Conservation (phyloP, 1,284 basidiomycete genomes). For the Malassezia arunalokei region DNA sequence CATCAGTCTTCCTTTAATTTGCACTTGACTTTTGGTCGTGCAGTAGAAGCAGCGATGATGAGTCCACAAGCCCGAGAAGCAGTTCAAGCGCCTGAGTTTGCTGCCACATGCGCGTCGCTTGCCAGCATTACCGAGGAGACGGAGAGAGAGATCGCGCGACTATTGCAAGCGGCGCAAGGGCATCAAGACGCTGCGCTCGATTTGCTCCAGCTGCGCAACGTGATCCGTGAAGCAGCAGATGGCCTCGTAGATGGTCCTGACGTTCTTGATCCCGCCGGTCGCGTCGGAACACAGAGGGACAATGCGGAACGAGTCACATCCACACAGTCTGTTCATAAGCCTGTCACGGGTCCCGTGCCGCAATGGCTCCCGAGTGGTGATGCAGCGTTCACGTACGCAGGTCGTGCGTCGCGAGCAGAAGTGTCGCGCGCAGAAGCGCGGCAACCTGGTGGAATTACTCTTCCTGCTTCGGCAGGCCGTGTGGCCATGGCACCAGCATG, state of each 20-base stretch:
- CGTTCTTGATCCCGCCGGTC: constrained; percentile 29
- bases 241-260: constrained; percentile 18
- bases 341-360: neutral
- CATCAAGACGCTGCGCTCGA: constrained; percentile 36
- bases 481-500: constrained; percentile 9
- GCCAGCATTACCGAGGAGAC: constrained; percentile 17
- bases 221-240: constrained; percentile 19
- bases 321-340: constrained; percentile 1
- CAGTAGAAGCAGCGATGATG: constrained; percentile 21
- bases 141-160: constrained; percentile 12
- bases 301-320: neutral
- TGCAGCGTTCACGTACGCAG: constrained; percentile 1
- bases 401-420: constrained; percentile 1
- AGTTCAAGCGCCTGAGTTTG: constrained; percentile 20
- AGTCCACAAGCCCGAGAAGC: constrained; percentile 19
- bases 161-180: constrained; percentile 32
- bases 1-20: constrained; percentile 31
- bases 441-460: neutral
- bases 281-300: constrained; percentile 2
- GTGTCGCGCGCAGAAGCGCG: neutral
- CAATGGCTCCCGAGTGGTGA: neutral
- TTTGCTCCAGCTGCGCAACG: constrained; percentile 27
- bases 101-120: constrained; percentile 19
- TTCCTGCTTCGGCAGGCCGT: constrained; percentile 24
- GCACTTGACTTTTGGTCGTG: constrained; percentile 21